Evolutionary conservation across 768 basidiomycete genomes (phyloP).

Genomic region (Brasilioporus rufonigricans): DNA sequence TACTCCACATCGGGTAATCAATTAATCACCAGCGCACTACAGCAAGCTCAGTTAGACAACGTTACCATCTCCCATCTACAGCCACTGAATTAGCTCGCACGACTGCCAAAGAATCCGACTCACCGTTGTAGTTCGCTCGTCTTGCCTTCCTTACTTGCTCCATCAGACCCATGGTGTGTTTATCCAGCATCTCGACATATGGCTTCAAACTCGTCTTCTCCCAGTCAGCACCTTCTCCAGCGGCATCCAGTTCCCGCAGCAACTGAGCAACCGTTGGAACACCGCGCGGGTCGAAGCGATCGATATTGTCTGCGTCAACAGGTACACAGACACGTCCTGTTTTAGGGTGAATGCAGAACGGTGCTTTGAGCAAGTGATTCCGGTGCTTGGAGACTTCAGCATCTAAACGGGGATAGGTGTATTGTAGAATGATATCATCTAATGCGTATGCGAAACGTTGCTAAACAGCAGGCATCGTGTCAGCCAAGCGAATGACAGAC

Average conservation of each 20-base stretch:
- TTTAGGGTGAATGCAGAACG: constrained; percentile 95
- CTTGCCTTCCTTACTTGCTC: constrained; percentile 29
- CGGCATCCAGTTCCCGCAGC: constrained; percentile 70
- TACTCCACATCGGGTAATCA: constrained; percentile 3
- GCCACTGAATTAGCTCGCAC: constrained; percentile 1
- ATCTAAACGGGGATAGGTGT: constrained; percentile 95
- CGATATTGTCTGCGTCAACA: constrained; percentile 70
- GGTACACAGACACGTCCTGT: constrained; percentile 97
- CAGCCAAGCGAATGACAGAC: background rate
- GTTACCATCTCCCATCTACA: constrained; percentile 29
- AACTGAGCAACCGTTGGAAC: constrained; percentile 89
- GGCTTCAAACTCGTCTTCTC: constrained; percentile 82
- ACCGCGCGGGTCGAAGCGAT: constrained; percentile 76
- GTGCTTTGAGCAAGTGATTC: constrained; percentile 96
- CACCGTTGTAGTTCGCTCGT: constrained; percentile 20
- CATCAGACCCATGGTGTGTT: constrained; percentile 46
- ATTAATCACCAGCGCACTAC: background rate
- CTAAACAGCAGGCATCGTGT: constrained; percentile 1
- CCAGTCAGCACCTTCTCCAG: constrained; percentile 69
- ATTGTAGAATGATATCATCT: constrained; percentile 89
- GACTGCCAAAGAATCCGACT: background rate
- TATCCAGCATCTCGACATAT: constrained; percentile 88
- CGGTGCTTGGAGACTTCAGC: constrained; percentile 96
- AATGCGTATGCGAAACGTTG: constrained; percentile 42
- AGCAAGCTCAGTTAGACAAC: background rate